Conservation (phyloP, 768 basidiomycete species). For the Termitomyces sp. region DNA sequence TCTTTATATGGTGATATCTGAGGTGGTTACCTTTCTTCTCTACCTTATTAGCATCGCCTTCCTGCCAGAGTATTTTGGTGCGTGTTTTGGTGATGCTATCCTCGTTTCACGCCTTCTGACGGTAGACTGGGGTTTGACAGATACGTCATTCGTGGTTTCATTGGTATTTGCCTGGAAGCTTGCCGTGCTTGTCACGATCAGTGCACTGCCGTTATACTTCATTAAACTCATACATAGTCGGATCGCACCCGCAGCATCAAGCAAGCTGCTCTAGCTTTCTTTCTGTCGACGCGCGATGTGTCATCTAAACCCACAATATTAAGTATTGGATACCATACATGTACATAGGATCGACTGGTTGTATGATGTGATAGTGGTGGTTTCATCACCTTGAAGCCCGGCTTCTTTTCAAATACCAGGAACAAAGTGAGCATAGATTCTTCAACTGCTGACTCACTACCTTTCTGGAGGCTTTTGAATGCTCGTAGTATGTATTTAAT, state of each 20-base stretch:
- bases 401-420: too few relatives aligned
- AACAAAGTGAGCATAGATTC: too few relatives aligned
- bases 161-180: slow-evolving; percentile 91
- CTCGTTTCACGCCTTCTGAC: not conserved
- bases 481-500: too few relatives aligned
- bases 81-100: slow-evolving; percentile 19
- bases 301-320: not conserved
- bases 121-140: slow-evolving; percentile 32
- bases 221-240: slow-evolving; percentile 83
- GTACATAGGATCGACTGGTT: not conserved
- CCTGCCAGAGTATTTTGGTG: slow-evolving; percentile 96
- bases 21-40: slow-evolving; percentile 81
- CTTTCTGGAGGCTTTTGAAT: too few relatives aligned
- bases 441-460: too few relatives aligned
- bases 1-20: slow-evolving; percentile 89
- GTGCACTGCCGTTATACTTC: slow-evolving; percentile 86
- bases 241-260: slow-evolving; percentile 88
- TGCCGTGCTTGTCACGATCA: slow-evolving; percentile 90
- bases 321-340: slow-evolving; percentile 6
- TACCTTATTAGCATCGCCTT: slow-evolving; percentile 92
- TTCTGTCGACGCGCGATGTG: not conserved
- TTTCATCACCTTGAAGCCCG: too few relatives aligned
- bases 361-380: too few relatives aligned
- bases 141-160: slow-evolving; percentile 89
- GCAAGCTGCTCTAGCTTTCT: slow-evolving; percentile 65